A percentile compares a stretch with the other conserved stretches of the same genome.
Conservation (phyloP, 495 filamentous ascomycete species). For the Lophiostoma macrostomum region DNA sequence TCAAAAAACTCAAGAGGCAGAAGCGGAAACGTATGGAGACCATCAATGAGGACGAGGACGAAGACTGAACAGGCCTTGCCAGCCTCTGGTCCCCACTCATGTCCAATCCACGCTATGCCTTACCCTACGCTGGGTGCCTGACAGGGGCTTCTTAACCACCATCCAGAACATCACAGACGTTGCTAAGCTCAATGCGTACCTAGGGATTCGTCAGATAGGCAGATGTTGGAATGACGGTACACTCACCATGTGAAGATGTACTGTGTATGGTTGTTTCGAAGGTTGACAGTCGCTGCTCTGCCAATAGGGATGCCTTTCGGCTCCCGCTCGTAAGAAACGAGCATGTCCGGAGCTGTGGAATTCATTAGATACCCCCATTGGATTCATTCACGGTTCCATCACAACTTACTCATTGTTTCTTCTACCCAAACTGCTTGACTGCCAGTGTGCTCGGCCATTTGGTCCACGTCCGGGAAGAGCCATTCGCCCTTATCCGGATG, state of each 20-base stretch:
- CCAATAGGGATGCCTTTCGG: slow-evolving; percentile 88
- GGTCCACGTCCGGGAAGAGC: slow-evolving; percentile 87
- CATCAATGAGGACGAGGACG: slow-evolving; percentile 35
- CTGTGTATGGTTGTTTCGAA: slow-evolving; percentile 94
- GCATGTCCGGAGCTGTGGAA: slow-evolving; percentile 63
- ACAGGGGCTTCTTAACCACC: slow-evolving; percentile 79
- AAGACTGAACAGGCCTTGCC: slow-evolving; percentile 4
- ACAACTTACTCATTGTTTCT: slow-evolving; percentile 76
- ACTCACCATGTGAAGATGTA: slow-evolving; percentile 98
- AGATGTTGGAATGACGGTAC: not conserved
- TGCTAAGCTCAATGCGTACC: slow-evolving; percentile 83
- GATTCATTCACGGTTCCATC: not conserved
- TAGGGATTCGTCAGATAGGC: slow-evolving; percentile 39
- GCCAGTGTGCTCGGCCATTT: slow-evolving; percentile 86
- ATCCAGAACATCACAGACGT: slow-evolving; percentile 95
- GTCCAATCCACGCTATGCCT: slow-evolving; percentile 81
- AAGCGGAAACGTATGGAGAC: slow-evolving; percentile 42
- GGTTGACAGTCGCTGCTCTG: slow-evolving; percentile 83
- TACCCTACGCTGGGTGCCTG: slow-evolving; percentile 68
- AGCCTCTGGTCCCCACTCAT: not conserved
- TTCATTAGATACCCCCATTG: slow-evolving; percentile 23
- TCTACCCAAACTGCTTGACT: slow-evolving; percentile 93
- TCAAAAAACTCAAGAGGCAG: slow-evolving; percentile 40
- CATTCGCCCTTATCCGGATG: slow-evolving; percentile 76
- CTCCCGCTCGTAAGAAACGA: slow-evolving; percentile 66